Conservation (phyloP, 768 basidiomycete species). For the Russula vinacea region DNA sequence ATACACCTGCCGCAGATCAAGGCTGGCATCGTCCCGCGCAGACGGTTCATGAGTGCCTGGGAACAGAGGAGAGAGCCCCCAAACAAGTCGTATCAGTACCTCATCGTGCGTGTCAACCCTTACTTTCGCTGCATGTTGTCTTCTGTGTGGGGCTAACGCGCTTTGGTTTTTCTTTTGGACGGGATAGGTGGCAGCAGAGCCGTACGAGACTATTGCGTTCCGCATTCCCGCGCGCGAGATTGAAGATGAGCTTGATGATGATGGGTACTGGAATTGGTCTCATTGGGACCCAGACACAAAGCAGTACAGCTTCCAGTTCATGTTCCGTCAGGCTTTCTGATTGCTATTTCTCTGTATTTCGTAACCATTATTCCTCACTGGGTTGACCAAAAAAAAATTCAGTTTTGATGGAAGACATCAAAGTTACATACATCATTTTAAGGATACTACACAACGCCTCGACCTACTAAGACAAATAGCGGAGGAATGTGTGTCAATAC, state of each 20-base stretch:
- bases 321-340: slow-evolving; percentile 66
- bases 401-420: neutral
- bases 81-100: slow-evolving; percentile 95
- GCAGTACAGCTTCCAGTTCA: slow-evolving; percentile 97
- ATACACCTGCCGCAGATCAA: slow-evolving; percentile 95
- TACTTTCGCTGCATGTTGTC: neutral
- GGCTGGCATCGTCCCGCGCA: slow-evolving; percentile 72
- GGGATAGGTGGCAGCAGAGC: slow-evolving; percentile 91
- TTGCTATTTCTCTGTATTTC: slow-evolving; percentile 13
- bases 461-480: neutral
- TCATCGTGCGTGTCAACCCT: slow-evolving; percentile 65
- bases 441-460: slow-evolving; percentile 9
- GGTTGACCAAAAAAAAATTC: neutral
- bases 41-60: slow-evolving; percentile 96
- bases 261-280: slow-evolving; percentile 94
- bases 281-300: slow-evolving; percentile 99
- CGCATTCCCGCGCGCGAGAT: slow-evolving; percentile 96
- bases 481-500: neutral
- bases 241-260: slow-evolving; percentile 90
- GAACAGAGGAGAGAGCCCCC: slow-evolving; percentile 94
- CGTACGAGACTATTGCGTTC: slow-evolving; percentile 99
- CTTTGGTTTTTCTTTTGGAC: neutral
- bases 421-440: slow-evolving; percentile 18
- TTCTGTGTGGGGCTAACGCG: slow-evolving; percentile 27
- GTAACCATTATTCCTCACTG: neutral